Base-by-base conservation (phyloP, 1,284 basidiomycete species). In the Cutaneotrichosporon sp. region DNA sequence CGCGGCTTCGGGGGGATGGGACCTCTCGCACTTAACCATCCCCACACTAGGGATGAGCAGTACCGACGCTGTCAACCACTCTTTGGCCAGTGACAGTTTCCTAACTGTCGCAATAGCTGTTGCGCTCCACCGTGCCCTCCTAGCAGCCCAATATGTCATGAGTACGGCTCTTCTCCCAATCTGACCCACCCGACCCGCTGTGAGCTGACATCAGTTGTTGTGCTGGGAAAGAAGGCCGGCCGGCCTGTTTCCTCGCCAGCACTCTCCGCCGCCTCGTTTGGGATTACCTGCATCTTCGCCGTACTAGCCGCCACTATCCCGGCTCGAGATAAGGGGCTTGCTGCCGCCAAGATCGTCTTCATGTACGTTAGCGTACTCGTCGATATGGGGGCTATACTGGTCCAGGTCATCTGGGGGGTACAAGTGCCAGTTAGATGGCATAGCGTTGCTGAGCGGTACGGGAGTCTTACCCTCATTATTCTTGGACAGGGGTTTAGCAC, bases 381-480 rank as follows among this genome's bases (percentile, higher is more conserved):
- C 7, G 72, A 77, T 56, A 32, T 73, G 5, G 16, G 30, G 30
- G 16, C 30, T 22, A 61, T 60, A 6, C 46, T 63, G 11, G 46
- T 58, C 5, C 55, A 65, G 16, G 60, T 66, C n/a, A 13, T 58
- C n/a, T 30, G 26, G 9, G 65, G 61, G 0, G n/a, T 60, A 3
- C 59, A 57, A 13, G n/a, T 58, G 4, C 63, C 63, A 2, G 46
- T 36, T 5, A 26, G 55, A 1, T 38, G 38, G 11, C 47, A 31
- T 14, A n/a, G 26, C 0, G 16, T 60, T 0, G 53, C 58, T 0
- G 58, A 67, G 42, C 65, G 72, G 36, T 76, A 73, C 56, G 74
- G 73, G 13, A 69, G 70, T 5, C 70, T 75, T 31, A 73, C 70
- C 4, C 57, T 77, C 52, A 73, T 73, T 46, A 70, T 75, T n/a